Evolutionary conservation across 2,329 filamentous ascomycete genomes (phyloP).

Genomic region (Immersiporthe knoxdaviesiana): DNA sequence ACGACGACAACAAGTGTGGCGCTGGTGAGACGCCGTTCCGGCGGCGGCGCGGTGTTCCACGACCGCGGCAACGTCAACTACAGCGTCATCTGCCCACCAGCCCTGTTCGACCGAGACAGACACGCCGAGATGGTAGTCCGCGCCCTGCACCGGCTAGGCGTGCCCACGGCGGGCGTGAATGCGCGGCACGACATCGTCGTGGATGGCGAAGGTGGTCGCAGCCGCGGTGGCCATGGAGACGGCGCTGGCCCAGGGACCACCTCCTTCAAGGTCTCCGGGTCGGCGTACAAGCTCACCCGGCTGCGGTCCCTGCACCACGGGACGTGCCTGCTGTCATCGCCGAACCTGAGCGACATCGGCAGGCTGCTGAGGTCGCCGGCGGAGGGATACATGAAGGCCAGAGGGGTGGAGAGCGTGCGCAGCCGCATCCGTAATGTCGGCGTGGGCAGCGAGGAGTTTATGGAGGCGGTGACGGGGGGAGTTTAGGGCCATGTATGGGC

Average conservation of each 20-base stretch:
- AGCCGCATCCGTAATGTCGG: slow-evolving; percentile 82
- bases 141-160: slow-evolving; percentile 67
- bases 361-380: slow-evolving; percentile 78
- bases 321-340: slow-evolving; percentile 80
- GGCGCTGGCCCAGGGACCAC: slow-evolving; percentile 29
- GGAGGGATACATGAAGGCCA: slow-evolving; percentile 73
- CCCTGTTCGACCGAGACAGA: slow-evolving; percentile 77
- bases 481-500: slow-evolving; percentile 70
- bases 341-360: slow-evolving; percentile 71
- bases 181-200: slow-evolving; percentile 92
- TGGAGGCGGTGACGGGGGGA: slow-evolving; percentile 62
- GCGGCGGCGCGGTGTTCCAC: slow-evolving; percentile 93
- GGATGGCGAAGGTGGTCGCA: slow-evolving; percentile 46
- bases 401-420: slow-evolving; percentile 89
- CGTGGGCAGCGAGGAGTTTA: slow-evolving; percentile 51
- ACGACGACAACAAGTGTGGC: slow-evolving; percentile 39
- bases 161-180: slow-evolving; percentile 73
- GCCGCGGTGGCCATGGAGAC: no score
- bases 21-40: slow-evolving; percentile 82
- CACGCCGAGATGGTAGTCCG: slow-evolving; percentile 92
- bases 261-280: slow-evolving; percentile 89
- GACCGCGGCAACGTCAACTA: slow-evolving; percentile 94
- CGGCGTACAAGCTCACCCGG: slow-evolving; percentile 89
- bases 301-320: slow-evolving; percentile 87
- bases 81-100: slow-evolving; percentile 82